phyloP scores from a whole-genome alignment of 805 yeast species.

The Candida tammaniensis region DNA sequence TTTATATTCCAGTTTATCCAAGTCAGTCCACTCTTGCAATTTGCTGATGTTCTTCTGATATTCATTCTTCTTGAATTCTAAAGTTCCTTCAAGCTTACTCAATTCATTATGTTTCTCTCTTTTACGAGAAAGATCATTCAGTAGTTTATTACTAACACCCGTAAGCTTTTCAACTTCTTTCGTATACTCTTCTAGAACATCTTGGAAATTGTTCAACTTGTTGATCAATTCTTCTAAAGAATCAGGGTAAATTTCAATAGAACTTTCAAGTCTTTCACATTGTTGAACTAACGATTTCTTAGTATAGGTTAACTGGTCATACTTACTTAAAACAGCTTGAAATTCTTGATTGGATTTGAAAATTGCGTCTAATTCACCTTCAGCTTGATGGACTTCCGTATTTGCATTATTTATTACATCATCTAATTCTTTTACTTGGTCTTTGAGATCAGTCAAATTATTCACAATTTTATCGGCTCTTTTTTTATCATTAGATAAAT shows the following conservation, averaged over 20 bases:
- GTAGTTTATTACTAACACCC: slow-evolving; percentile 18
- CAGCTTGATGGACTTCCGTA: slow-evolving; percentile 47
- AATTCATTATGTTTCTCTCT: slow-evolving; percentile 18
- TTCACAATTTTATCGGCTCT: slow-evolving; percentile 61
- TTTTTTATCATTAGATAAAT: slow-evolving; percentile 67
- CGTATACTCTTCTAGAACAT: slow-evolving; percentile 25
- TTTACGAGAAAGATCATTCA: not conserved
- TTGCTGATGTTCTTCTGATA: slow-evolving; percentile 28
- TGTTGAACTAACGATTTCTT: slow-evolving; percentile 47
- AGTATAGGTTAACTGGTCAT: slow-evolving; percentile 55
- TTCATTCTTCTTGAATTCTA: slow-evolving; percentile 42
- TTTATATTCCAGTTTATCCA: slow-evolving; percentile 2
- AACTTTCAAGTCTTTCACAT: slow-evolving; percentile 45
- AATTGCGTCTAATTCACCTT: slow-evolving; percentile 57
- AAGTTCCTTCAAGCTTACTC: slow-evolving; percentile 54
- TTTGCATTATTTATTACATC: slow-evolving; percentile 49
- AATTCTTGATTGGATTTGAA: slow-evolving; percentile 80
- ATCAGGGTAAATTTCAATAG: slow-evolving; percentile 47
- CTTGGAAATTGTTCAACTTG: slow-evolving; percentile 28
- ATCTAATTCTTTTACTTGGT: slow-evolving; percentile 43
- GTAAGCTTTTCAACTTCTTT: slow-evolving; percentile 34
- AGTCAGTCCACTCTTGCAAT: not conserved
- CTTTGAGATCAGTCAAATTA: slow-evolving; percentile 43
- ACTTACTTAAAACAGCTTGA: slow-evolving; percentile 63
- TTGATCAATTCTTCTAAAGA: slow-evolving; percentile 27